Evolutionary conservation across 257 asterid genomes (phyloP).

Genomic region (Orobanche coerulescens): DNA sequence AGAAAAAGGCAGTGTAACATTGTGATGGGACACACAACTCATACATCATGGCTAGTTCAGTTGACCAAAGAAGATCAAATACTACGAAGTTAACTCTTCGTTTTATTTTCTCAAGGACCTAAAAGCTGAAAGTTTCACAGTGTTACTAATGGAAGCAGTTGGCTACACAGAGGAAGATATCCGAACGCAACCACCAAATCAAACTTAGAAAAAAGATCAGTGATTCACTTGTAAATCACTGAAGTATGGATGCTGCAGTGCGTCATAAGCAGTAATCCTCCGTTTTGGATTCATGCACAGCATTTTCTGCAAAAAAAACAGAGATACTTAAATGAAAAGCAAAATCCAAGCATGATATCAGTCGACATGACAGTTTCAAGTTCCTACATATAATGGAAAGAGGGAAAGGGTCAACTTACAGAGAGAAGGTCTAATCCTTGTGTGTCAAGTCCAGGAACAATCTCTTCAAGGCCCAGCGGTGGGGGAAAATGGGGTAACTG

Average conservation of each 20-base stretch:
- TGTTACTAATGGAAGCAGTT: background rate
- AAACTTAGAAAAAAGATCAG: background rate
- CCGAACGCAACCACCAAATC: background rate
- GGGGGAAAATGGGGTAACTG: background rate
- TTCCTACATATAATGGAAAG: background rate
- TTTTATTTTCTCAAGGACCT: background rate
- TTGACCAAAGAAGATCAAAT: background rate
- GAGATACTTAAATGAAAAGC: background rate
- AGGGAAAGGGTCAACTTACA: background rate
- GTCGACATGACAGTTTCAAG: background rate
- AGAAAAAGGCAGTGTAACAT: background rate
- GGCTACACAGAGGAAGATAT: background rate
- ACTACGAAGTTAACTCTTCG: background rate
- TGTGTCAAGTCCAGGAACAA: background rate
- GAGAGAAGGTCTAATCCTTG: slow-evolving; percentile 13
- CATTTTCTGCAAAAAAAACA: slow-evolving; percentile 15
- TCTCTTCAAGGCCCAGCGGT: background rate
- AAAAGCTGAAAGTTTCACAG: background rate
- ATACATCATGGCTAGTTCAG: background rate
- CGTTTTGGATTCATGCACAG: background rate
- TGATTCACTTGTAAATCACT: background rate
- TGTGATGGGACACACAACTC: background rate
- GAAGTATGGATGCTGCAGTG: slow-evolving; percentile 10
- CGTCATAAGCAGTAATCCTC: slow-evolving; percentile 4
- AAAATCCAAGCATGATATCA: background rate